phyloP scores from a whole-genome alignment of 1,139 yeast genomes.

The Hyphopichia khmerensis region DNA sequence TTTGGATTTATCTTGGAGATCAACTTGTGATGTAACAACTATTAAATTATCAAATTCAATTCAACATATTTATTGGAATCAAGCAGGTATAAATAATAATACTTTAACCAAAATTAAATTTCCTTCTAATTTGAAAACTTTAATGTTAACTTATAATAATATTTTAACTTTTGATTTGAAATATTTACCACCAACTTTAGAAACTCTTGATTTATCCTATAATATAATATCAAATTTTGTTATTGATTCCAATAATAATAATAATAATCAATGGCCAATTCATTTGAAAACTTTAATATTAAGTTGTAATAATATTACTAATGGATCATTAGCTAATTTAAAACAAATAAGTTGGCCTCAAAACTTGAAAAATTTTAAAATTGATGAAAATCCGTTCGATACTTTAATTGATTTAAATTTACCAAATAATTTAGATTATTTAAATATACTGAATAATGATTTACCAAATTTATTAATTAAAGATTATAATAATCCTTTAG shows the following conservation, averaged over 20 bases:
- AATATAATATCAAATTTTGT: conserved; percentile 10
- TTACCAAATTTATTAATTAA: conserved; percentile 7
- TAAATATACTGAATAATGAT: conserved; percentile 18
- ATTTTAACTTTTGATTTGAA: conserved; percentile 20
- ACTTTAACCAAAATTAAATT: conserved; percentile 13
- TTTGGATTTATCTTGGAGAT: conserved; percentile 39
- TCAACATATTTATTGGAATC: conserved; percentile 30
- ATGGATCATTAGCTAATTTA: conserved; percentile 16
- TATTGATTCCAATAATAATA: conserved; percentile 13
- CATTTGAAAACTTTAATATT: conserved; percentile 24
- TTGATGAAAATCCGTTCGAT: conserved; percentile 25
- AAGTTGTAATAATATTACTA: conserved; percentile 21
- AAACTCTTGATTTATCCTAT: conserved; percentile 28
- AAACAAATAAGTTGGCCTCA: conserved; percentile 25
- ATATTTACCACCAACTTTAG: conserved; percentile 24
- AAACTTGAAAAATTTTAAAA: conserved; percentile 18
- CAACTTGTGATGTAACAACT: conserved; percentile 14
- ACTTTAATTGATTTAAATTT: conserved; percentile 17
- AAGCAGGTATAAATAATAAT: conserved; percentile 20
- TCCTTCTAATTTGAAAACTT: conserved; percentile 23
- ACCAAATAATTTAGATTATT: conserved; percentile 20
- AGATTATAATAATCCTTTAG: not conserved
- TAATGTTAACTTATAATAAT: conserved; percentile 36
- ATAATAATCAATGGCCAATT: conserved; percentile 26
- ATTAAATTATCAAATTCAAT: conserved; percentile 18